These are phyloP conservation scores for Fusarium nisikadoi DNA, from an alignment of 2,329 filamentous ascomycete genomes.

Conservation along the genomic window DNA sequence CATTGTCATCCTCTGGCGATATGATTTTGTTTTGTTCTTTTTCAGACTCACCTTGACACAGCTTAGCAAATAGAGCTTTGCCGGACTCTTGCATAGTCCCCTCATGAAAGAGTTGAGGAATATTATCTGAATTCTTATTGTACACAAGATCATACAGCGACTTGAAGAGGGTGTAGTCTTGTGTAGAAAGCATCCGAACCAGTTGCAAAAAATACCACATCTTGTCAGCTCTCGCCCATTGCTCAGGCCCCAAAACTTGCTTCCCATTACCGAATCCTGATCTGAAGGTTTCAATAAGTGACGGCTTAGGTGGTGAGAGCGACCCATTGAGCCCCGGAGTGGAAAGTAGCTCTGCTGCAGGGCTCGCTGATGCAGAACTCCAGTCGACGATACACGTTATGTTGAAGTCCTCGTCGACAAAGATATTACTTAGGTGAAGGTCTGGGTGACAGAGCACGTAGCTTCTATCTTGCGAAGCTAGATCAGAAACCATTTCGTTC, in stretches of 20 bases:
- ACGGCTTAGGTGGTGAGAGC: fast-evolving
- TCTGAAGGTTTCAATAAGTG: not conserved
- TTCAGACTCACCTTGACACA: not conserved
- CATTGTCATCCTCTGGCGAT: fast-evolving
- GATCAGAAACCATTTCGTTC: not conserved
- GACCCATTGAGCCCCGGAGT: not conserved
- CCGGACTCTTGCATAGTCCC: not conserved
- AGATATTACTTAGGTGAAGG: not conserved
- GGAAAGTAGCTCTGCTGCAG: not conserved
- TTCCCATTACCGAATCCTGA: fast-evolving
- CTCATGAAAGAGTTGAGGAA: not conserved
- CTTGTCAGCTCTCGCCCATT: not conserved
- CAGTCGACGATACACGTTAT: not conserved
- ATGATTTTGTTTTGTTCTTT: not conserved
- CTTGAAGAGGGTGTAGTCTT: not conserved
- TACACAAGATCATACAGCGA: not conserved
- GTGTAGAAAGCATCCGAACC: not conserved
- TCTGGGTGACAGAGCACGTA: not conserved
- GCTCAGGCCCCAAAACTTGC: fast-evolving
- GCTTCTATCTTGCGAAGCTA: fast-evolving
- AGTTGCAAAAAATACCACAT: not conserved
- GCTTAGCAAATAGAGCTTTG: not conserved
- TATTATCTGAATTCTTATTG: fast-evolving
- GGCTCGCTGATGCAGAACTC: not conserved
- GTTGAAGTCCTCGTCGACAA: not conserved